These are phyloP conservation scores for Chloranthus sessilifolius DNA, from an alignment of 164 flowering plant genomes.

Conservation along the genomic window DNA sequence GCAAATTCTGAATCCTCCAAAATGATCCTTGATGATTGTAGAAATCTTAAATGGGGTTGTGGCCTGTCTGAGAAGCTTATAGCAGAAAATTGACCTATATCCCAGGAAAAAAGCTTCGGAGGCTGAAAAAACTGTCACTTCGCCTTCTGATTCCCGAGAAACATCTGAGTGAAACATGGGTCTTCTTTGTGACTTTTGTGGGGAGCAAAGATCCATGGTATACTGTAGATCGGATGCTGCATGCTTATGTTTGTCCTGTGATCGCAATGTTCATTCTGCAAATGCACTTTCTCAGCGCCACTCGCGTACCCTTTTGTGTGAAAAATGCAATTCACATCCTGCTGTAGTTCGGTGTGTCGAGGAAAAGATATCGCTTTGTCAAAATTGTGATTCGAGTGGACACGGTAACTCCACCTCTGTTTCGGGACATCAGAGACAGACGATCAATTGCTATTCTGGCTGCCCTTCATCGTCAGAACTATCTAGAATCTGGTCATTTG, in stretches of 20 bases:
- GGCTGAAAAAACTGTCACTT: not conserved
- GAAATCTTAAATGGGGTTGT: slow-evolving; percentile 1
- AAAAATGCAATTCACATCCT: slow-evolving; percentile 78
- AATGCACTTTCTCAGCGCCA: slow-evolving; percentile 90
- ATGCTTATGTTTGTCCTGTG: slow-evolving; percentile 86
- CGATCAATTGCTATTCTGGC: slow-evolving; percentile 76
- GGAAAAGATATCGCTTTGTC: slow-evolving; percentile 74
- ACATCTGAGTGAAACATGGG: slow-evolving; percentile 48
- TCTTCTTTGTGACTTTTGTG: slow-evolving; percentile 77
- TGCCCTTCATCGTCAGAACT: slow-evolving; percentile 85
- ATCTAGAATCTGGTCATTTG: slow-evolving; percentile 72
- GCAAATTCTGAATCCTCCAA: slow-evolving; percentile 3
- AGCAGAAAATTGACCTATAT: slow-evolving; percentile 2
- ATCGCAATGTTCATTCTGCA: slow-evolving; percentile 88
- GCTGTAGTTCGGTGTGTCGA: slow-evolving; percentile 71
- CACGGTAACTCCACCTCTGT: slow-evolving; percentile 37
- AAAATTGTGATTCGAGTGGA: slow-evolving; percentile 75
- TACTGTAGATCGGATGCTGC: slow-evolving; percentile 93
- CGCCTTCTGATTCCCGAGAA: slow-evolving; percentile 4
- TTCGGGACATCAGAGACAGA: slow-evolving; percentile 53
- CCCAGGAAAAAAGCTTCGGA: not conserved
- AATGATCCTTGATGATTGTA: slow-evolving; percentile 7
- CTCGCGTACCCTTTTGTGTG: slow-evolving; percentile 77
- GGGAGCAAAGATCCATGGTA: slow-evolving; percentile 76
- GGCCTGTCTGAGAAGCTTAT: slow-evolving; percentile 2